phyloP scores from a whole-genome alignment of 129 eudicot species.

The Arctium lappa region DNA sequence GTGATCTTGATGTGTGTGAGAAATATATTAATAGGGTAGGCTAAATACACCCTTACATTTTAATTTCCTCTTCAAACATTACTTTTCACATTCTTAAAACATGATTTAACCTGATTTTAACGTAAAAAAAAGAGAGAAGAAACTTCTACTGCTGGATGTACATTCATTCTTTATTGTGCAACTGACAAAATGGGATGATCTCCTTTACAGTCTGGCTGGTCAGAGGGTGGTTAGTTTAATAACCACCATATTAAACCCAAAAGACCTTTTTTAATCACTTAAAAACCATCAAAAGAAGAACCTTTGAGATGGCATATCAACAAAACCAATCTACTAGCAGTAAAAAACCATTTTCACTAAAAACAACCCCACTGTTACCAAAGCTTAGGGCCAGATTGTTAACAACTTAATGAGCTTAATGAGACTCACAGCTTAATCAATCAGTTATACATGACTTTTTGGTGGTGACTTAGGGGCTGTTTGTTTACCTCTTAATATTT shows the following conservation, averaged over 20 bases:
- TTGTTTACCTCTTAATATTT: no score
- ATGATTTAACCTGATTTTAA: no score
- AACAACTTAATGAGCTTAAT: no score
- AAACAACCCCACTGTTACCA: background rate
- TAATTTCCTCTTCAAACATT: no score
- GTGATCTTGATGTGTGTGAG: no score
- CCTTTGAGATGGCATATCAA: background rate
- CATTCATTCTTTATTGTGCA: background rate
- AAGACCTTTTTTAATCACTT: background rate
- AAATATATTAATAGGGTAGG: no score
- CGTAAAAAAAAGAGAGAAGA: background rate
- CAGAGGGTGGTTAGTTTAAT: constrained; percentile 5
- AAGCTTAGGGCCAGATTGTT: no score
- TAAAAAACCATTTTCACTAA: background rate
- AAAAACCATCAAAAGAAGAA: background rate
- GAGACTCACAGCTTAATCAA: no score
- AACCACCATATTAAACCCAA: background rate
- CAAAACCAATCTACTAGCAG: background rate
- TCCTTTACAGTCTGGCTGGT: constrained; percentile 32
- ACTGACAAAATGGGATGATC: background rate
- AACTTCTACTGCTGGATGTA: constrained; percentile 13
- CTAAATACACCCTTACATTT: no score
- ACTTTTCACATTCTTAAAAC: no score
- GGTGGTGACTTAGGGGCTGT: no score
- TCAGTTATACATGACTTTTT: no score